Evolutionary conservation across 257 asterid species (phyloP).

Genomic region (Lavandula angustifolia): DNA sequence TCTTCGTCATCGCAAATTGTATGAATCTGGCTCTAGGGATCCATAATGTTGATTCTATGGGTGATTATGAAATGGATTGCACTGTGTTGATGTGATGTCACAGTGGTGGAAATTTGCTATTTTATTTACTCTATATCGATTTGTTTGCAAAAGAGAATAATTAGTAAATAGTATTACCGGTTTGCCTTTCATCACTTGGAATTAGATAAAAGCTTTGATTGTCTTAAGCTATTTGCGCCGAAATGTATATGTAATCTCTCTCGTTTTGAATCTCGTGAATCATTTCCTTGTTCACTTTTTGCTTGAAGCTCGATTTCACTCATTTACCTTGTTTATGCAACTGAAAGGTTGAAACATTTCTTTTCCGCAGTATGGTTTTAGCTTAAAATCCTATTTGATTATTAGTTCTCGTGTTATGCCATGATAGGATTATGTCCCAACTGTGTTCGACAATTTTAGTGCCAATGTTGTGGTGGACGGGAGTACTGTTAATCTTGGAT

Average conservation of each 20-base stretch:
- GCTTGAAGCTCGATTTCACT: conserved; percentile 1
- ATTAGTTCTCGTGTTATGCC: not conserved
- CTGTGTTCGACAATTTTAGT: conserved; percentile 89
- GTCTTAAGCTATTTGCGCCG: not conserved
- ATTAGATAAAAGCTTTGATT: not conserved
- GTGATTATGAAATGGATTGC: not conserved
- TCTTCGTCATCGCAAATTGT: not conserved
- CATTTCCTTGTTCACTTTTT: not conserved
- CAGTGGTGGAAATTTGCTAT: not conserved
- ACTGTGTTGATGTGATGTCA: not conserved
- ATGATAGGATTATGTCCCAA: conserved; percentile 84
- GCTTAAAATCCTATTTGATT: not conserved
- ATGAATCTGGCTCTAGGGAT: conserved; percentile 17
- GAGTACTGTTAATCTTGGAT: conserved; percentile 72
- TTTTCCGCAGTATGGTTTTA: not conserved
- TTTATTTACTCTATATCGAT: not conserved
- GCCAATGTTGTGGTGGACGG: conserved; percentile 89
- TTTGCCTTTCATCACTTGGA: not conserved
- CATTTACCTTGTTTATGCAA: not conserved
- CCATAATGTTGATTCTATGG: conserved; percentile 1
- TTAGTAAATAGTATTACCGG: not conserved
- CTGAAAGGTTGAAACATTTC: not conserved
- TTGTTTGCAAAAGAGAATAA: not conserved
- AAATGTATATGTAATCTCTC: not conserved
- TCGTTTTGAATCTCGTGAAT: not conserved